Conservation (phyloP, 257 asterid genomes). For the Nicotiana otophora region DNA sequence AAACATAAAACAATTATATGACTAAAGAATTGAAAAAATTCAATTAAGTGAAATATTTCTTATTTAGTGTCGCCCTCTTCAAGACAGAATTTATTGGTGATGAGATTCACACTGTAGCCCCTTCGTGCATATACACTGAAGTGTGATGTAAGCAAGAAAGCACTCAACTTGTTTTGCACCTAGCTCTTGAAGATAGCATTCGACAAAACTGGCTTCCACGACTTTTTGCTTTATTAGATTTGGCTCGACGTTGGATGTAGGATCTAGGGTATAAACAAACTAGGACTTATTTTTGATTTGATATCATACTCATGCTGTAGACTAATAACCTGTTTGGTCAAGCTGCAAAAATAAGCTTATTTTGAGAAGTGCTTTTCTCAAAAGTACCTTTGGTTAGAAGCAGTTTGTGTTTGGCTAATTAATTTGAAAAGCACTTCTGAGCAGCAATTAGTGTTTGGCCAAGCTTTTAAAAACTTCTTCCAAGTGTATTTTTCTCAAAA, state of each 20-base stretch:
- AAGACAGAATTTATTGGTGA: background rate
- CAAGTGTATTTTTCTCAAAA: too few species aligned
- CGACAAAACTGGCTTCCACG: background rate
- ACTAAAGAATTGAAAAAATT: background rate
- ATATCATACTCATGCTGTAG: background rate
- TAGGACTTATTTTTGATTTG: background rate
- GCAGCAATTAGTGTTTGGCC: too few species aligned
- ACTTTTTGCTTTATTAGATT: background rate
- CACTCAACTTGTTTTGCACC: background rate
- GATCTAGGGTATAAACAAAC: background rate
- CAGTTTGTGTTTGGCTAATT: too few species aligned
- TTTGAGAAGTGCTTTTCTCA: too few species aligned
- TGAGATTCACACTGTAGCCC: background rate
- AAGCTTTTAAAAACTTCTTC: too few species aligned
- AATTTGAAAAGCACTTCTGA: too few species aligned
- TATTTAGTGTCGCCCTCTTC: background rate
- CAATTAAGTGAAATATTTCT: background rate
- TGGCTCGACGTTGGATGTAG: background rate
- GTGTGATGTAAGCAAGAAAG: background rate
- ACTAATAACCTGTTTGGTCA: background rate
- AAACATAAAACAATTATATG: background rate
- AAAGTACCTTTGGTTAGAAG: too few species aligned
- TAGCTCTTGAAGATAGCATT: background rate
- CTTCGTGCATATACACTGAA: background rate
- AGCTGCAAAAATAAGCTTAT: too few species aligned